A percentile compares a stretch with the other conserved stretches of the same genome.
Evolutionary conservation across 768 basidiomycete genomes (phyloP).

Genomic region (Terana coerulea): DNA sequence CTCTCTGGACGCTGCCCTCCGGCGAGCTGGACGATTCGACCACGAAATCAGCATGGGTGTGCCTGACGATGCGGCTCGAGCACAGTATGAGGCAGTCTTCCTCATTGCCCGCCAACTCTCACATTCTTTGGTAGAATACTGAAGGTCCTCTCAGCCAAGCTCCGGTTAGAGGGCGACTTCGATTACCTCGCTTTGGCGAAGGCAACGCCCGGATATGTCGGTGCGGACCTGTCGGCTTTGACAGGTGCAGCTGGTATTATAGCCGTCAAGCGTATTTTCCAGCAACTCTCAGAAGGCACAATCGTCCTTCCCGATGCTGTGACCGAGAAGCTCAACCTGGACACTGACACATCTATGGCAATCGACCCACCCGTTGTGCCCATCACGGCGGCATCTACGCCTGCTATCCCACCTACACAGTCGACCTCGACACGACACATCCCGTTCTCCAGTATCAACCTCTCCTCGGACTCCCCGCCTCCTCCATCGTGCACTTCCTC

Average conservation of each 20-base stretch:
- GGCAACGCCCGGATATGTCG: slow-evolving; percentile 95
- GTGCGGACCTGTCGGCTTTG: slow-evolving; percentile 88
- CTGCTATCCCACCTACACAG: slow-evolving; percentile 7
- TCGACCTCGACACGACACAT: slow-evolving; percentile 19
- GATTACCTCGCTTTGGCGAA: slow-evolving; percentile 84
- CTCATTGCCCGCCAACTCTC: background rate
- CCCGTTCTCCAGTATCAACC: slow-evolving; percentile 35
- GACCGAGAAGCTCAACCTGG: slow-evolving; percentile 13
- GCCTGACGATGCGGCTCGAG: slow-evolving; percentile 85
- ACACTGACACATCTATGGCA: slow-evolving; percentile 32
- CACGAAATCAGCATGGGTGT: slow-evolving; percentile 98
- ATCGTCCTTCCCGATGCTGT: slow-evolving; percentile 48
- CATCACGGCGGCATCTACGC: background rate
- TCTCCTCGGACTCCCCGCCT: slow-evolving; percentile 34
- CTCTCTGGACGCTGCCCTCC: slow-evolving; percentile 88
- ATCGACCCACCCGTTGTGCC: slow-evolving; percentile 27
- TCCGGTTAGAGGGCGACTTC: slow-evolving; percentile 84
- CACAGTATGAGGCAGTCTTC: slow-evolving; percentile 56
- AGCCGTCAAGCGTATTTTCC: slow-evolving; percentile 95
- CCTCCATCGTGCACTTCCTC: slow-evolving; percentile 88
- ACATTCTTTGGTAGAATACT: slow-evolving; percentile 62
- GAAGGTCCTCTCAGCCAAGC: slow-evolving; percentile 76
- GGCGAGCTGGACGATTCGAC: slow-evolving; percentile 93
- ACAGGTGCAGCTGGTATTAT: slow-evolving; percentile 94
- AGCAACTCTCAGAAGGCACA: slow-evolving; percentile 57